Base-by-base conservation (phyloP, 331 rosid species). In the Quercus tomentella region DNA sequence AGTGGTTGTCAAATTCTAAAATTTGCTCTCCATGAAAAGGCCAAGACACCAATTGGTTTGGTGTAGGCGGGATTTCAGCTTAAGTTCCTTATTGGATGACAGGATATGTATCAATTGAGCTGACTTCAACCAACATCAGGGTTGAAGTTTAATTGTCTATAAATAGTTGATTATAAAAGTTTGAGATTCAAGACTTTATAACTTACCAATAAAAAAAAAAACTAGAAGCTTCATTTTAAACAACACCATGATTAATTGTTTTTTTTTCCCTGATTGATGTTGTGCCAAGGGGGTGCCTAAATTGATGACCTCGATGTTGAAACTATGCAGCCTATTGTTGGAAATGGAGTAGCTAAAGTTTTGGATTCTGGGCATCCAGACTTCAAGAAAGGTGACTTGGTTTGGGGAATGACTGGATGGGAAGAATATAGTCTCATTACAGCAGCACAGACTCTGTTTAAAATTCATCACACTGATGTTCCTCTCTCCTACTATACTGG, bases 401-500 rank as follows among this genome's bases (percentile, higher is more conserved):
- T 67, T 67, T 67, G 52, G 72, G 72, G 72, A n/a, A 9, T 4
- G 5, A 67, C 51, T 3, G 26, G 17, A 14, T 67, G 72, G 72
- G 72, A 33, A 67, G 72, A 67, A n/a, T 67, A 67, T 17, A 33
- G 72, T 33, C 72, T 67, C 23, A 35, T 31, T 17, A 4, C 72
- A 35, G 18, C 51, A 35, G 9, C 18, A 7, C 23, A 67, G 51
- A 3, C 17, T 35, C 72, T 67, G 23, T 67, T 33, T 10, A 67
- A 67, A n/a, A 67, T 67, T 35, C 72, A 67, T 9, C 16, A 67
- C 26, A 67, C 72, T 20, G 72, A 67, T 35, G 52, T 67, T 22
- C 72, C 72, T 35, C 72, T 67, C 51, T 67, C 72, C 28, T 35
- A 33, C 72, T 67, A 33, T 35, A 33, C 72, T 67, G 72, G 52